Percentiles rank a stretch among this genome's conserved stretches.
Conservation (phyloP, 2,329 filamentous ascomycete genomes). For the Stenocarpella maydis region DNA sequence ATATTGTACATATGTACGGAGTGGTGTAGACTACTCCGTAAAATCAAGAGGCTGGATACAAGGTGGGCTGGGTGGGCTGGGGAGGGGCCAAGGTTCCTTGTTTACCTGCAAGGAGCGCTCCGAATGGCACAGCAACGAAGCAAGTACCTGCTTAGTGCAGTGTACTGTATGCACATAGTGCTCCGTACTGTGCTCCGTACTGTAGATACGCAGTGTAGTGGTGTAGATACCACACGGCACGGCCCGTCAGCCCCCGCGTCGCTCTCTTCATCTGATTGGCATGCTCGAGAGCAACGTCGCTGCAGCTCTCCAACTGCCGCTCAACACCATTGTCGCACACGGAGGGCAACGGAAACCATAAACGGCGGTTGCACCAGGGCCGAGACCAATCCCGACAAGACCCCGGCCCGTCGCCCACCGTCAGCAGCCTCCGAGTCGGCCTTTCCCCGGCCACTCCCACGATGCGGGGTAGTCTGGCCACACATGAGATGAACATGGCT, state of each 20-base stretch:
- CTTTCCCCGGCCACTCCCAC: not conserved
- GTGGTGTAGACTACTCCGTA: too few species aligned
- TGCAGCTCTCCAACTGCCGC: too few species aligned
- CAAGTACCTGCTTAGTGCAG: too few species aligned
- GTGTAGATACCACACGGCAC: constrained; percentile 12
- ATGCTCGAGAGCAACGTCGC: too few species aligned
- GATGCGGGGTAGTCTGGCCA: not conserved
- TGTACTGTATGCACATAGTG: too few species aligned
- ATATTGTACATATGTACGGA: too few species aligned
- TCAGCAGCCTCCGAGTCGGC: not conserved
- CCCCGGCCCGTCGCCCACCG: not conserved
- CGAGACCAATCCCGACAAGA: constrained; percentile 8
- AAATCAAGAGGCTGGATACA: constrained; percentile 24
- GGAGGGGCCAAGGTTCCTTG: constrained; percentile 1
- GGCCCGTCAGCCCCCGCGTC: constrained; percentile 14
- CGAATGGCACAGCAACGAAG: constrained; percentile 13
- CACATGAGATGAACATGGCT: not conserved
- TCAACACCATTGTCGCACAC: too few species aligned
- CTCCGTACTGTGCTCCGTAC: too few species aligned
- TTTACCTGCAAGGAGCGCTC: constrained; percentile 17
- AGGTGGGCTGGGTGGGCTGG: constrained; percentile 21
- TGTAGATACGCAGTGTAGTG: too few species aligned
- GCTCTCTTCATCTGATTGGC: not conserved
- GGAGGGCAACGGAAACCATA: too few species aligned
- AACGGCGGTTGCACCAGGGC: constrained; percentile 13